Evolutionary conservation across 768 basidiomycete genomes (phyloP).

Genomic region (Pilatotrama ljubarskyi): DNA sequence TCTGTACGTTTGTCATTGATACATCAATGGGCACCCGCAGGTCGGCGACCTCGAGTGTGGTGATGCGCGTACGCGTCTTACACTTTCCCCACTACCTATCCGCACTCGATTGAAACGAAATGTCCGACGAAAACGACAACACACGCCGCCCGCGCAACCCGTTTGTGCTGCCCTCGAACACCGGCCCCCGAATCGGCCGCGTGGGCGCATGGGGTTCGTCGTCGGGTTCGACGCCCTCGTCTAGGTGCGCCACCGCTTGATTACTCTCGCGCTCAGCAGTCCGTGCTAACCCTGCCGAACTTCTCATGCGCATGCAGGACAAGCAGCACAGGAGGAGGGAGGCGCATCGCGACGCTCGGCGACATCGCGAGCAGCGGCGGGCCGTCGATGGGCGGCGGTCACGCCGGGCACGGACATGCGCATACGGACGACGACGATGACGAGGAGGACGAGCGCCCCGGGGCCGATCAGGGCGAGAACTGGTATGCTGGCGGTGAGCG

Average conservation of each 20-base stretch:
- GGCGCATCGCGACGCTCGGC: conserved; percentile 30
- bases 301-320: not conserved
- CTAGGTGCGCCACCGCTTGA: conserved; percentile 11
- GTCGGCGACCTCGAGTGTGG: too few species aligned
- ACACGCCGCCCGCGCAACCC: conserved; percentile 9
- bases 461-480: conserved; percentile 55
- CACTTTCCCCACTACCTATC: too few species aligned
- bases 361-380: conserved; percentile 27
- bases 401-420: conserved; percentile 17
- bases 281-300: not conserved
- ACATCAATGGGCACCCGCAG: too few species aligned
- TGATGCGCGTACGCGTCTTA: not conserved
- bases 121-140: conserved; percentile 13
- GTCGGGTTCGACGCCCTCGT: conserved; percentile 8
- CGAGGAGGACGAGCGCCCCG: conserved; percentile 50
- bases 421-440: conserved; percentile 48
- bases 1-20: not conserved
- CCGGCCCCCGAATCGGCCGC: conserved; percentile 23
- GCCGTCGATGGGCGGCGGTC: conserved; percentile 1
- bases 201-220: conserved; percentile 23
- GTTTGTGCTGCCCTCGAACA: conserved; percentile 17
- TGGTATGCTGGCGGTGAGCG: conserved; percentile 96
- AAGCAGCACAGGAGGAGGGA: conserved; percentile 15
- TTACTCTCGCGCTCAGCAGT: not conserved
- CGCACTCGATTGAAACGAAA: not conserved